phyloP scores from a whole-genome alignment of 2,329 filamentous ascomycete genomes.

The Calonectria montana region DNA sequence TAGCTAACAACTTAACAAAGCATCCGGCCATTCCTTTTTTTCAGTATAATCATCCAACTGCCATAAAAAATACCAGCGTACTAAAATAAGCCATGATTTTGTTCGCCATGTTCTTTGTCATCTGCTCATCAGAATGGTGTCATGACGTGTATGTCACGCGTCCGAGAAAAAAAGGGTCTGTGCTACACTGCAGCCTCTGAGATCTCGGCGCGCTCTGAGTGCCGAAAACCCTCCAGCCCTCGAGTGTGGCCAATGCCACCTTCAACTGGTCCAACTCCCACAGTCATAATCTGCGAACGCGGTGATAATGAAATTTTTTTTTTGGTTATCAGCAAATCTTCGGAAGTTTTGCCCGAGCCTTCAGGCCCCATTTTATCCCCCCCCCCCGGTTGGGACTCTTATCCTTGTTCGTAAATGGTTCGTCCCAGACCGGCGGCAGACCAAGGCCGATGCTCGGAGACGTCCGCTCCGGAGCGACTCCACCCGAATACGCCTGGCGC shows the following conservation, averaged over 20 bases:
- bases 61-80: neutral
- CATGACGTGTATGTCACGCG: neutral
- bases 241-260: too few species aligned
- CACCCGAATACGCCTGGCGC: slow-evolving; percentile 15
- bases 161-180: slow-evolving; percentile 13
- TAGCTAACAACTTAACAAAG: too few species aligned
- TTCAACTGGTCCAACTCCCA: too few species aligned
- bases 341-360: neutral
- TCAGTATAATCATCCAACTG: neutral
- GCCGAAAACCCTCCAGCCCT: too few species aligned
- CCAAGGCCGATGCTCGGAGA: slow-evolving; percentile 32
- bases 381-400: neutral
- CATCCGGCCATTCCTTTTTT: too few species aligned
- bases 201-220: too few species aligned
- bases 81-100: neutral
- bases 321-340: neutral
- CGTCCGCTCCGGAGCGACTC: slow-evolving; percentile 18
- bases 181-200: neutral
- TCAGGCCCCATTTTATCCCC: neutral
- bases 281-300: neutral
- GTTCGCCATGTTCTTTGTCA: neutral
- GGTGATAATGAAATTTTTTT: neutral
- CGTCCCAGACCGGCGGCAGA: slow-evolving; percentile 7
- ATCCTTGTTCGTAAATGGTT: neutral
- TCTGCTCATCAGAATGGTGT: neutral